These are phyloP conservation scores for Colletotrichum lindemuthianum DNA, from an alignment of 2,329 filamentous ascomycete genomes.

Conservation along the genomic window DNA sequence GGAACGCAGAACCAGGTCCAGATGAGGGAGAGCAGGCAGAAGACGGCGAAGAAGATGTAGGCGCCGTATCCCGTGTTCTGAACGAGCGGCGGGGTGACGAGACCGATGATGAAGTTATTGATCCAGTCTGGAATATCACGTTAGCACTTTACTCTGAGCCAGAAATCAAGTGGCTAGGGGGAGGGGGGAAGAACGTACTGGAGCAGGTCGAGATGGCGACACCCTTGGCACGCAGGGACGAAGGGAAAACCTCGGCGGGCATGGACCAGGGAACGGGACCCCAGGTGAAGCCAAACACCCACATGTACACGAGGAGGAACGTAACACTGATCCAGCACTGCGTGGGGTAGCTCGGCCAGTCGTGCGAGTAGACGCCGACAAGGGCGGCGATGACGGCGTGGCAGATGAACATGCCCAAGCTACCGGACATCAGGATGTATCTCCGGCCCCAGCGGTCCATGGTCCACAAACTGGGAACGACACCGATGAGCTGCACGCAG, in stretches of 20 bases:
- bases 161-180: background rate
- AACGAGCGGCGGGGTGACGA: slow-evolving; percentile 57
- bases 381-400: slow-evolving; percentile 64
- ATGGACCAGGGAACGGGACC: slow-evolving; percentile 57
- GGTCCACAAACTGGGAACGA: slow-evolving; percentile 57
- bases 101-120: slow-evolving; percentile 56
- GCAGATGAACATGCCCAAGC: slow-evolving; percentile 58
- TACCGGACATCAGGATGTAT: slow-evolving; percentile 55
- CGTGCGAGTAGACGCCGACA: slow-evolving; percentile 56
- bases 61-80: slow-evolving; percentile 56
- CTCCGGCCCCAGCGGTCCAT: slow-evolving; percentile 59
- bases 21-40: slow-evolving; percentile 39
- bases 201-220: slow-evolving; percentile 43
- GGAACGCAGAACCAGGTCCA: slow-evolving; percentile 43
- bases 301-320: slow-evolving; percentile 53
- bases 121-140: slow-evolving; percentile 39
- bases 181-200: slow-evolving; percentile 39
- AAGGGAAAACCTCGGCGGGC: slow-evolving; percentile 51
- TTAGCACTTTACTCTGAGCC: background rate
- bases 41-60: slow-evolving; percentile 46
- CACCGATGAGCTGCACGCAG: slow-evolving; percentile 56
- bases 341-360: slow-evolving; percentile 56
- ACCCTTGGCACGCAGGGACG: slow-evolving; percentile 44
- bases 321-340: slow-evolving; percentile 67
- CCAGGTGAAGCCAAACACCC: slow-evolving; percentile 68